These are phyloP conservation scores for Galium porrigens DNA, from an alignment of 305 asterid genomes.

Conservation along the genomic window DNA sequence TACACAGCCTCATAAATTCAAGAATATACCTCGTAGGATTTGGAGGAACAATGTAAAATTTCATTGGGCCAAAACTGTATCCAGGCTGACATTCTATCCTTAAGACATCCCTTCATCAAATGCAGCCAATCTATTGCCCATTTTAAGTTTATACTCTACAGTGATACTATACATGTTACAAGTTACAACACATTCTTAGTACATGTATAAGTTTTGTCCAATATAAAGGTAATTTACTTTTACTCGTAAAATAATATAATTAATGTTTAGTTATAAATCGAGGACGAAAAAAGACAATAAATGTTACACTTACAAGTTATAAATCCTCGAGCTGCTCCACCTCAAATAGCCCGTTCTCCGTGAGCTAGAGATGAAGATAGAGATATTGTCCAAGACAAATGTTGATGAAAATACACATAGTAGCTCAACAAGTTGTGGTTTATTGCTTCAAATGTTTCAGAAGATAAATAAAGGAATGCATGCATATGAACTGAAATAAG, in stretches of 20 bases:
- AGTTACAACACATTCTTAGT: not conserved
- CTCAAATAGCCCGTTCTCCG: not conserved
- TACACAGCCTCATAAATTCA: not conserved
- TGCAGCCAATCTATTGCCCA: too few relatives aligned
- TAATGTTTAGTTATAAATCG: too few relatives aligned
- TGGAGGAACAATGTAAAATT: not conserved
- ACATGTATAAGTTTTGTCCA: not conserved
- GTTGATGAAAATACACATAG: not conserved
- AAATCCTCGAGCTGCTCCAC: not conserved
- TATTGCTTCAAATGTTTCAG: not conserved
- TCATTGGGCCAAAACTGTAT: not conserved
- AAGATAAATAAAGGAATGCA: not conserved
- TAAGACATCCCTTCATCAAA: too few relatives aligned
- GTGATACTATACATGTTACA: too few relatives aligned
- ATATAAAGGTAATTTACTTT: too few relatives aligned
- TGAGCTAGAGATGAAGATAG: not conserved
- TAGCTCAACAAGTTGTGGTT: not conserved
- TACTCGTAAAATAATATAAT: too few relatives aligned
- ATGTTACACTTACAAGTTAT: not conserved
- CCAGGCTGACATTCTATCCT: too few relatives aligned
- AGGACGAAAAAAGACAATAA: too few relatives aligned
- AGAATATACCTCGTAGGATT: not conserved
- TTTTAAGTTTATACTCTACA: too few relatives aligned
- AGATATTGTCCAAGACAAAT: not conserved
- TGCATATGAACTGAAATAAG: not conserved